Percentiles rank a stretch among this genome's conserved stretches.
Conservation (phyloP, 345 rosid genomes). For the Hibiscus trionum region DNA sequence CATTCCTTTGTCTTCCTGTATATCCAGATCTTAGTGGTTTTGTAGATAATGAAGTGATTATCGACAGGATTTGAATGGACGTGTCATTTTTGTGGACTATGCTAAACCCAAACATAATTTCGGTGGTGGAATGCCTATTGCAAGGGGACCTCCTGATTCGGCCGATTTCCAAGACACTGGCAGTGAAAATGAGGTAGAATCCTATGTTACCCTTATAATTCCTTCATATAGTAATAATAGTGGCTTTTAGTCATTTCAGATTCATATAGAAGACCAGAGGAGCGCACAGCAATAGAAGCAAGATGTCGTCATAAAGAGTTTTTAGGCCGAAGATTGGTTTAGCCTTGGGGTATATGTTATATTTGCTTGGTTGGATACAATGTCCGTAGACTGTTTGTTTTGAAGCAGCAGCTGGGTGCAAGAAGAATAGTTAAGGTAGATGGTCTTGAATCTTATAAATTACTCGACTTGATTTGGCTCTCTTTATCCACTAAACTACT, state of each 20-base stretch:
- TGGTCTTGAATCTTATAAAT: background rate
- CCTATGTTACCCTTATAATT: background rate
- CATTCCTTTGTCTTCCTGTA: background rate
- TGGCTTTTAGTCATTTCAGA: slow-evolving; percentile 2
- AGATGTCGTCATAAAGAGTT: background rate
- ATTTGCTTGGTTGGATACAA: background rate
- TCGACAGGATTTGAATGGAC: slow-evolving; percentile 54
- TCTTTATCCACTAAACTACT: background rate
- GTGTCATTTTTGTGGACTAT: slow-evolving; percentile 57
- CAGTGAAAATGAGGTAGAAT: background rate
- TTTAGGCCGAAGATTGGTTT: background rate
- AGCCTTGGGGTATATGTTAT: background rate
- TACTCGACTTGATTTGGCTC: background rate
- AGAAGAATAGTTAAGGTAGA: background rate
- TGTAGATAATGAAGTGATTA: slow-evolving; percentile 8
- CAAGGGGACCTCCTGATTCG: slow-evolving; percentile 72
- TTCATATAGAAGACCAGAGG: background rate
- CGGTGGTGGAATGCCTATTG: slow-evolving; percentile 48
- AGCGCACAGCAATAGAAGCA: background rate
- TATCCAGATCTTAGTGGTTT: background rate
- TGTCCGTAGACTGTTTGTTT: background rate
- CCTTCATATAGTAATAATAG: background rate
- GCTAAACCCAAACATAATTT: slow-evolving; percentile 46
- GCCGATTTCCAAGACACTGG: background rate
- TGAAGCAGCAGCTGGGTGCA: background rate